Evolutionary conservation across 495 filamentous ascomycete species (phyloP).

Genomic region (Aspergillus homomorphus): DNA sequence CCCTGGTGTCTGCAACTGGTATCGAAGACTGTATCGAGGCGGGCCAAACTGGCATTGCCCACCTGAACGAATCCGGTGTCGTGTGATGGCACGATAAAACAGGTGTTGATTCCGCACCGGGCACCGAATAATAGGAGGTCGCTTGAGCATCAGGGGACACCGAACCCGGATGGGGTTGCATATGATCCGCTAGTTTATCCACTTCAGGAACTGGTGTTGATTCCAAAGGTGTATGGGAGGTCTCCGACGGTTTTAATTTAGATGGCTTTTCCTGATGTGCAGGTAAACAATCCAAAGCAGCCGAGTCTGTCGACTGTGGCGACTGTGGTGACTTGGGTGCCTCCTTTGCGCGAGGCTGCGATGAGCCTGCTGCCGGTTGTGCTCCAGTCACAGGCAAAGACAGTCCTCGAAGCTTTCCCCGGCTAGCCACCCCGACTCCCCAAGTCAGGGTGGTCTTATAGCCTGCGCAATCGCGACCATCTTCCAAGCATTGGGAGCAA

Average conservation of each 20-base stretch:
- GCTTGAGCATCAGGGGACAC: background rate
- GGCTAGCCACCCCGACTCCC: constrained; percentile 95
- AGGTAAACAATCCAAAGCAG: background rate
- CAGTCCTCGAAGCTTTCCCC: constrained; percentile 89
- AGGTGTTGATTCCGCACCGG: background rate
- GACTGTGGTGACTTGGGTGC: background rate
- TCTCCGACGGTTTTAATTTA: background rate
- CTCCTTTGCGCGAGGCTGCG: constrained; percentile 13
- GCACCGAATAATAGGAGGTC: background rate
- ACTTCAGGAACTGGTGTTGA: background rate
- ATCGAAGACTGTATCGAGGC: background rate
- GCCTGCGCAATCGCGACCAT: constrained; percentile 89
- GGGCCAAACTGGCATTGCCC: background rate
- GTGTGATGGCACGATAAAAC: background rate
- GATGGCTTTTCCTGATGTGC: background rate
- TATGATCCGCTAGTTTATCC: background rate
- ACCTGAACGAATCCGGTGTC: background rate
- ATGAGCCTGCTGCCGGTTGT: constrained; percentile 17
- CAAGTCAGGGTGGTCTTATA: constrained; percentile 98
- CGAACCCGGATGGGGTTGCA: background rate
- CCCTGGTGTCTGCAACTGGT: background rate
- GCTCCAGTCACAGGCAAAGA: constrained; percentile 69
- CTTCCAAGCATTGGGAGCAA: constrained; percentile 89
- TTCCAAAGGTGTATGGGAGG: background rate
- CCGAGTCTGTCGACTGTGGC: background rate